phyloP scores from a whole-genome alignment of 352 stramenopile species.

The Phytopythium oedochilum region DNA sequence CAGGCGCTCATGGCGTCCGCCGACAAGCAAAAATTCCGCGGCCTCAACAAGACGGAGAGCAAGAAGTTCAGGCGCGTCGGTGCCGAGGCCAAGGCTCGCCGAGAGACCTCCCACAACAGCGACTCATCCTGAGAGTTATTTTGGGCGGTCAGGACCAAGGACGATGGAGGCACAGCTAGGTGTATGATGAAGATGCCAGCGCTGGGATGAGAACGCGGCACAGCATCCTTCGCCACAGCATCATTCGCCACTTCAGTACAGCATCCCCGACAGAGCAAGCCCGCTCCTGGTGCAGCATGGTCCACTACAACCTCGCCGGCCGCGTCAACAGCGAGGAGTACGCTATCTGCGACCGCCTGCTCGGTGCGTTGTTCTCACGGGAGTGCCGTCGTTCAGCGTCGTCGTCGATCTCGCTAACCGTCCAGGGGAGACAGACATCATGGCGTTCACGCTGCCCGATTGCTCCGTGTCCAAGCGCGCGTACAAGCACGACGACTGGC shows the following conservation, averaged over 20 bases:
- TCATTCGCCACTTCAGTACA: not conserved
- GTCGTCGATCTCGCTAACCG: not conserved
- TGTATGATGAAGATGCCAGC: not conserved
- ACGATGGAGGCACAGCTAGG: not conserved
- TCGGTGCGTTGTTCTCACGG: constrained; percentile 25
- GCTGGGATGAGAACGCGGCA: not conserved
- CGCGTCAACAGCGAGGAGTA: constrained; percentile 71
- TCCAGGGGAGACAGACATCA: constrained; percentile 31
- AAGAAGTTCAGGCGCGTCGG: constrained; percentile 79
- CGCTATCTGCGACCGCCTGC: constrained; percentile 62
- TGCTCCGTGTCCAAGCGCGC: constrained; percentile 51
- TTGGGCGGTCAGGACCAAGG: no score
- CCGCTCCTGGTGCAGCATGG: constrained; percentile 18
- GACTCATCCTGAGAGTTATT: not conserved
- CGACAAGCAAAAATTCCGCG: constrained; percentile 77
- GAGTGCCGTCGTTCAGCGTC: not conserved
- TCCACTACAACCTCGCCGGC: constrained; percentile 60
- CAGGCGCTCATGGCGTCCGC: constrained; percentile 44
- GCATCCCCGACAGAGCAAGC: not conserved
- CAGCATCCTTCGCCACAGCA: not conserved
- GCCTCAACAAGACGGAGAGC: constrained; percentile 74
- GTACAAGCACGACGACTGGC: constrained; percentile 39
- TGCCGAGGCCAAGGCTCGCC: constrained; percentile 38
- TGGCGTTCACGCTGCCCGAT: constrained; percentile 42
- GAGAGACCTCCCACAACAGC: constrained; percentile 10